Conservation (phyloP, 805 yeast species). For the Ogataea salicorniae region DNA sequence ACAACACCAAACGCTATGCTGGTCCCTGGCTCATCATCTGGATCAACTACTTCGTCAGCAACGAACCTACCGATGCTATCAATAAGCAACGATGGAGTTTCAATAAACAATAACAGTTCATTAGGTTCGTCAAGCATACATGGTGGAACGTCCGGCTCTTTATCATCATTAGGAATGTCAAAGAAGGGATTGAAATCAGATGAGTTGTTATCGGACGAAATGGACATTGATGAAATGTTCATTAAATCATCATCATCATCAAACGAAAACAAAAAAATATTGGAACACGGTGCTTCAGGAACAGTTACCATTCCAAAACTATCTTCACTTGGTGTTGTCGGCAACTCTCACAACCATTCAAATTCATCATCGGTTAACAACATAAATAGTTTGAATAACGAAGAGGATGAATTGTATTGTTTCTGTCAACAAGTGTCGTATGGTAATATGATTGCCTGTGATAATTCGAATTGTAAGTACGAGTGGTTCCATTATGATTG, state of each 20-base stretch:
- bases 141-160: not conserved
- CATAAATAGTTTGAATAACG: conserved; percentile 37
- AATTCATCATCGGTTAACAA: conserved; percentile 7
- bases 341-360: too few relatives aligned
- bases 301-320: conserved; percentile 22
- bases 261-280: conserved; percentile 8
- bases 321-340: conserved; percentile 6
- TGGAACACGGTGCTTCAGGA: conserved; percentile 26
- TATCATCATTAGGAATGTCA: conserved; percentile 1
- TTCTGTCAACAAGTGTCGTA: conserved; percentile 91
- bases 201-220: conserved; percentile 12
- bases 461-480: conserved; percentile 52
- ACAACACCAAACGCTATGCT: conserved; percentile 11
- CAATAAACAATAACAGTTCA: not conserved
- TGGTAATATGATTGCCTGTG: conserved; percentile 63
- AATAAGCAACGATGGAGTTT: not conserved
- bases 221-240: conserved; percentile 16
- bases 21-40: not conserved
- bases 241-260: conserved; percentile 9
- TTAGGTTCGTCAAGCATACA: not conserved
- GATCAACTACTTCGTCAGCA: not conserved
- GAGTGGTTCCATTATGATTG: conserved; percentile 69
- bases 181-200: conserved; percentile 17
- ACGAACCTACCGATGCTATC: not conserved
- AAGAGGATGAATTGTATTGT: conserved; percentile 73